Conservation (phyloP, 139 green algal genomes). For the Pleodorina starrii region DNA sequence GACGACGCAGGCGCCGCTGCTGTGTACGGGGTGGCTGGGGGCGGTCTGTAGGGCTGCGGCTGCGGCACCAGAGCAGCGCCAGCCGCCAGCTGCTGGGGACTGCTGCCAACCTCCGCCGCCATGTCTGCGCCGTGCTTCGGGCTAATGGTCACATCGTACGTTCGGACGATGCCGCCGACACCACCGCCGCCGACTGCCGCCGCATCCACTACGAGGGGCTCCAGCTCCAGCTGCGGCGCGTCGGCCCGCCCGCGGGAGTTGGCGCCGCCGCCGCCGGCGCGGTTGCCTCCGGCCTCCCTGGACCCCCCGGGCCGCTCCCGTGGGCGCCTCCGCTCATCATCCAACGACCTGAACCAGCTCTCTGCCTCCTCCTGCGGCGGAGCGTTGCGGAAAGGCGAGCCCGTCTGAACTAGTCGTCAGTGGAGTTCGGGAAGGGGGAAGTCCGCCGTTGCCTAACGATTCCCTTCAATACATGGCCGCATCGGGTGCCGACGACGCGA, state of each 20-base stretch:
- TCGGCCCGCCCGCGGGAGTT: neutral
- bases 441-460: no score
- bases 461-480: neutral
- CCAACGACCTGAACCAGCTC: conserved; percentile 34
- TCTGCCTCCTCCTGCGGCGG: conserved; percentile 49
- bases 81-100: neutral
- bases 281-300: neutral
- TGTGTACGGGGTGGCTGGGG: neutral
- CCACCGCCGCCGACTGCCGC: neutral
- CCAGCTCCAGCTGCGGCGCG: neutral
- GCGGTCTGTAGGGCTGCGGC: neutral
- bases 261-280: no score
- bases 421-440: no score
- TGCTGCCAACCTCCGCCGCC: neutral
- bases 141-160: conserved; percentile 35
- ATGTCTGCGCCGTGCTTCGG: neutral
- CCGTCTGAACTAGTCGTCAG: no score
- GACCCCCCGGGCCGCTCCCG: neutral
- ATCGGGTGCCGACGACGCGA: neutral
- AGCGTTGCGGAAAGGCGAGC: no score
- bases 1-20: neutral
- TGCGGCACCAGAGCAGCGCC: no score
- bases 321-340: neutral
- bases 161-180: neutral
- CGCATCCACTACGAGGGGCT: neutral